Base-by-base conservation (phyloP, 2,329 filamentous ascomycete species). In the Sclerotinia subarctica region DNA sequence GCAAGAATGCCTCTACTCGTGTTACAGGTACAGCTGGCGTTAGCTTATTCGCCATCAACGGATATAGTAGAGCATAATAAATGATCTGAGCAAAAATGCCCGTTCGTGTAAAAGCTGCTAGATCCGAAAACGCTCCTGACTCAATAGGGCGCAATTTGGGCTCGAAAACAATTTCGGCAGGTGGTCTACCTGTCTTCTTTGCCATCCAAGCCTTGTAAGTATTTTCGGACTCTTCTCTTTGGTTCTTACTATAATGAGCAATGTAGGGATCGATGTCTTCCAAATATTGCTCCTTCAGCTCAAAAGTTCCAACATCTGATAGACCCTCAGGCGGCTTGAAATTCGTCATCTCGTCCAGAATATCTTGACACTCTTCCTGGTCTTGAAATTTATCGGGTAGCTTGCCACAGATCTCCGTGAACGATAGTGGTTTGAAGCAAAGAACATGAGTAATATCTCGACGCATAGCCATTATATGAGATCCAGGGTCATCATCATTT, bases 381-480 rank as follows among this genome's bases (percentile, higher is more conserved):
- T 98, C 95, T 71, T 93, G 89, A 68, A 95, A 89, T 75, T 93
- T 92, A 76, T 99, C 95, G 0, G 93, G 92, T 24, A 99, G 83
- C 72, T 94, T 93, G 73, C 85, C 87, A 59, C 89, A 91, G 67
- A 99, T 89, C 72, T 98, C 95, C 15, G 94, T 96, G 81, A 95
- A 98, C 0, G 94, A 96, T 7, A 99, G 82, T 0, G 95, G 94
- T 79, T 96, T 96, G 84, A 98, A 98, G 81, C 94, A 98, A 38
- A 99, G 83, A 8, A 96, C 92, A 78, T 99, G 96, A 1, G 90
- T 91, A 71, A 99, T 91, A 75, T 99, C 96, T 60, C 93, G 89
- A 67, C 92, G 90, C 80, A 98, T 90, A 15, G 90, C 88, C 60
- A 89, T 82, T 13, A 90, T 79, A 64, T 90, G 87, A 24, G 89